These are phyloP conservation scores for Globisporangium spiculum DNA, from an alignment of 352 stramenopile species.

Conservation along the genomic window DNA sequence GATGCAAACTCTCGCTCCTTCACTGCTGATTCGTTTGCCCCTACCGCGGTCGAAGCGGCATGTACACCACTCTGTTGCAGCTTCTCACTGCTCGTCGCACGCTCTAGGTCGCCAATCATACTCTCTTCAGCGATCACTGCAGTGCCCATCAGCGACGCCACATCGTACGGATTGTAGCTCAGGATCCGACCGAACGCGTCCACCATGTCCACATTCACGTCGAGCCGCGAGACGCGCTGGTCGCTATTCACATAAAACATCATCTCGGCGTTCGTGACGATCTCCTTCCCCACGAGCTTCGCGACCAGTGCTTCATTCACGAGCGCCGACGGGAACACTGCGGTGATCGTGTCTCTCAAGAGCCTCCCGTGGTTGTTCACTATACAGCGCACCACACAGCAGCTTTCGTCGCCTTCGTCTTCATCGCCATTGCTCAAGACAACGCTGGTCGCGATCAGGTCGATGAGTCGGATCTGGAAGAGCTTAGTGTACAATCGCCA, in stretches of 20 bases:
- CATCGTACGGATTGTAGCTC: background rate
- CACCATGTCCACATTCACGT: conserved; percentile 9
- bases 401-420: background rate
- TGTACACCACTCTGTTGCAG: background rate
- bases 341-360: conserved; percentile 6
- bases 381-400: conserved; percentile 12
- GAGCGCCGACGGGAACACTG: conserved; percentile 14
- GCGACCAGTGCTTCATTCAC: conserved; percentile 10
- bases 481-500: conserved; percentile 21
- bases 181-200: conserved; percentile 1
- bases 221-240: background rate
- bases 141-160: background rate
- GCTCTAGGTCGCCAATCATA: background rate
- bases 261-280: conserved; percentile 5
- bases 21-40: background rate
- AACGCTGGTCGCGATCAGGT: conserved; percentile 2
- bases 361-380: conserved; percentile 9
- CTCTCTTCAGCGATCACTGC: conserved; percentile 12
- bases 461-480: conserved; percentile 17
- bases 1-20: background rate
- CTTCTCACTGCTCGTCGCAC: background rate
- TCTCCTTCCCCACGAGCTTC: conserved; percentile 3
- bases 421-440: background rate
- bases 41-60: background rate
- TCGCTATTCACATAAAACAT: conserved; percentile 7